These are phyloP conservation scores for Fusarium decemcellulare DNA, from an alignment of 2,329 filamentous ascomycete genomes.

Conservation along the genomic window DNA sequence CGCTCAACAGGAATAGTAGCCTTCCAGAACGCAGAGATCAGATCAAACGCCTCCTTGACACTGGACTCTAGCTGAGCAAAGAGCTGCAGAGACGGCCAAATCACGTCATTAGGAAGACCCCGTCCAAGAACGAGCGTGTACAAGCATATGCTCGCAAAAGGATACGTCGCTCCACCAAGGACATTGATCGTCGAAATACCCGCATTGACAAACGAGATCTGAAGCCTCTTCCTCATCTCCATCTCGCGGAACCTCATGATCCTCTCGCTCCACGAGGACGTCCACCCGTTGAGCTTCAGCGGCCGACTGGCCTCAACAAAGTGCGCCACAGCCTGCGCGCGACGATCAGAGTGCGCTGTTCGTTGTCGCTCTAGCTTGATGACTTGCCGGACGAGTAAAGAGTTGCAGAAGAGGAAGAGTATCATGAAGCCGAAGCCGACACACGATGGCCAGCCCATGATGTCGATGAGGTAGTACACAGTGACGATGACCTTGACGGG, in stretches of 20 bases:
- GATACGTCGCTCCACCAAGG: slow-evolving; percentile 81
- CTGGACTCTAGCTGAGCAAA: slow-evolving; percentile 83
- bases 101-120: slow-evolving; percentile 82
- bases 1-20: slow-evolving; percentile 86
- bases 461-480: slow-evolving; percentile 72
- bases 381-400: slow-evolving; percentile 74
- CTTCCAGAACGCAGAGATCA: slow-evolving; percentile 85
- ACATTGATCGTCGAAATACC: slow-evolving; percentile 78
- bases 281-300: slow-evolving; percentile 59
- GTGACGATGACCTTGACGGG: slow-evolving; percentile 84
- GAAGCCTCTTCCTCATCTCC: slow-evolving; percentile 56
- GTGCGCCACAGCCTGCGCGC: slow-evolving; percentile 85
- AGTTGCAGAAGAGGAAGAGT: slow-evolving; percentile 78
- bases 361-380: slow-evolving; percentile 79
- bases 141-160: slow-evolving; percentile 84
- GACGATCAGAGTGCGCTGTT: slow-evolving; percentile 81
- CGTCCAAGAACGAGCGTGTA: slow-evolving; percentile 81
- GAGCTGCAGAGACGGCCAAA: slow-evolving; percentile 87
- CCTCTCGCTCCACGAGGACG: slow-evolving; percentile 52
- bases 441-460: slow-evolving; percentile 86
- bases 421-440: slow-evolving; percentile 79
- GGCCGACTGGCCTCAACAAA: slow-evolving; percentile 90
- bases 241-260: slow-evolving; percentile 53
- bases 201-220: slow-evolving; percentile 53
- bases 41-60: slow-evolving; percentile 79